Evolutionary conservation across 768 basidiomycete species (phyloP).

Genomic region (Suillus tomentosus): DNA sequence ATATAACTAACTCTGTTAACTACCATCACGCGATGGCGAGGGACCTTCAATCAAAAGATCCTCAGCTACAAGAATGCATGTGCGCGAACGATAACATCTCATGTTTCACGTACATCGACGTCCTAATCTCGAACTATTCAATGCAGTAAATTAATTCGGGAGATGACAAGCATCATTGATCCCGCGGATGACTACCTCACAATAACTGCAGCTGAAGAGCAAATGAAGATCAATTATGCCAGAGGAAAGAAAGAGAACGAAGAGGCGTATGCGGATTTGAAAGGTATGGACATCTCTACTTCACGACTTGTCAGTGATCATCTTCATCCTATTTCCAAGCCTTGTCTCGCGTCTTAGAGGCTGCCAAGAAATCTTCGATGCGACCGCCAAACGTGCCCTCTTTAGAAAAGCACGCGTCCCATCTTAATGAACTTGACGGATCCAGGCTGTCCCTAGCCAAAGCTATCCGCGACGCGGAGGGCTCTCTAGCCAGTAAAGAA

Average conservation of each 20-base stretch:
- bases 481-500: conserved; percentile 63
- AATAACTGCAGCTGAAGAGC: conserved; percentile 73
- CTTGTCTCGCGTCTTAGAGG: conserved; percentile 62
- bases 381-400: conserved; percentile 73
- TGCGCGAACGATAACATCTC: conserved; percentile 15
- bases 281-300: conserved; percentile 42
- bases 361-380: conserved; percentile 69
- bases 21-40: conserved; percentile 22
- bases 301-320: not conserved
- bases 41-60: conserved; percentile 34
- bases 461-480: conserved; percentile 73
- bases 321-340: conserved; percentile 40
- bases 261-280: conserved; percentile 63
- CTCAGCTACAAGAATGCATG: conserved; percentile 36
- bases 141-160: conserved; percentile 63
- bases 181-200: conserved; percentile 79
- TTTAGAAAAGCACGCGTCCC: conserved; percentile 57
- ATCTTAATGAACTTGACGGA: conserved; percentile 65
- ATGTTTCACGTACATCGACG: not conserved
- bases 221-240: conserved; percentile 57
- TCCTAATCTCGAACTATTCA: not conserved
- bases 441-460: conserved; percentile 68
- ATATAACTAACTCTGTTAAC: not conserved
- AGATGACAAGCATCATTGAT: conserved; percentile 73
- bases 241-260: conserved; percentile 68